Evolutionary conservation across 495 filamentous ascomycete genomes (phyloP).

Genomic region (Tuber magnatum): DNA sequence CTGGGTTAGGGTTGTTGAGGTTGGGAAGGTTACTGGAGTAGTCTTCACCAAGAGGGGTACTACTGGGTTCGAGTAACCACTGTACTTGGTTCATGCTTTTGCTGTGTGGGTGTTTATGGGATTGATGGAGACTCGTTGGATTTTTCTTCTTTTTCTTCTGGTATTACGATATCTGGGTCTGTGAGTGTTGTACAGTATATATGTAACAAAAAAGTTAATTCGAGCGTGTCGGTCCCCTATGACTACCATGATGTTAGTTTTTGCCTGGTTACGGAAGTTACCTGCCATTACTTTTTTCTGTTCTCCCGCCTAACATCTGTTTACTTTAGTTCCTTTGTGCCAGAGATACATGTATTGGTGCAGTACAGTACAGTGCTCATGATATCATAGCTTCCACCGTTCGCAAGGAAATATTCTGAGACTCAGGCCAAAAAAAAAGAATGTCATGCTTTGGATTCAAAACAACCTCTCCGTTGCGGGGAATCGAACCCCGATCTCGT

Average conservation of each 20-base stretch:
- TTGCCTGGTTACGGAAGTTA: background rate
- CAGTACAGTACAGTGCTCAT: background rate
- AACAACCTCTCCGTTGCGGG: slow-evolving; percentile 28
- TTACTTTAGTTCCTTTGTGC: background rate
- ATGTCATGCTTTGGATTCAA: background rate
- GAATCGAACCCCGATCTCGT: slow-evolving; percentile 39
- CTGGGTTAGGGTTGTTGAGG: slow-evolving; percentile 32
- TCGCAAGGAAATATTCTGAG: background rate
- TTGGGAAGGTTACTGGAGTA: slow-evolving; percentile 33
- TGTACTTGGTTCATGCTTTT: background rate
- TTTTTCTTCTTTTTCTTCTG: background rate
- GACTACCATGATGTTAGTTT: background rate
- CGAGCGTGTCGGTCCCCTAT: background rate
- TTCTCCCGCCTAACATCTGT: background rate
- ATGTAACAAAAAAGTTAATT: background rate
- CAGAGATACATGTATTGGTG: background rate
- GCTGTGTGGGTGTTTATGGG: background rate
- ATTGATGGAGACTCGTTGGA: background rate
- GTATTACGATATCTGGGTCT: background rate
- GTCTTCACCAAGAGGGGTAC: slow-evolving; percentile 25
- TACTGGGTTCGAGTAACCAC: slow-evolving; percentile 24
- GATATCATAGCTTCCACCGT: background rate
- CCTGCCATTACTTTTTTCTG: background rate
- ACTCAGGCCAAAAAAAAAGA: background rate
- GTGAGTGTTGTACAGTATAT: background rate